Conservation (phyloP, 768 basidiomycete genomes). For the Serendipita sp. region DNA sequence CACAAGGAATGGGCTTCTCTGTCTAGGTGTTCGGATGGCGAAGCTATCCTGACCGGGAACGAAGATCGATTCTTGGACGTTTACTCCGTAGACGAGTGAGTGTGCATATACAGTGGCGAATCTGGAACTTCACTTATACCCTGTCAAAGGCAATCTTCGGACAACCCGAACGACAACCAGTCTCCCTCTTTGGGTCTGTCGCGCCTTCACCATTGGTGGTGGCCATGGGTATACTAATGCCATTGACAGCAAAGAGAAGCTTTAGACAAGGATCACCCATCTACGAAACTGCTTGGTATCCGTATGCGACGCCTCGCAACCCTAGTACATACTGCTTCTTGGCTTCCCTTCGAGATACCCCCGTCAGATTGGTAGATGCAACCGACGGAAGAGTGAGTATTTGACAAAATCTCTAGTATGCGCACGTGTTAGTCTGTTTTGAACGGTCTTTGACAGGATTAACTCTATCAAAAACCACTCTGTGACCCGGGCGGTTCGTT, state of each 20-base stretch:
- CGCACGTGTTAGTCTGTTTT: neutral
- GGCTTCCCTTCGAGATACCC: conserved; percentile 67
- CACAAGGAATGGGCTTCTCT: too few species aligned
- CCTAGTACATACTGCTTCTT: conserved; percentile 67
- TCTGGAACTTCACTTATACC: too few species aligned
- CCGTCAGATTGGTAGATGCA: conserved; percentile 74
- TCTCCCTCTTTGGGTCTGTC: neutral
- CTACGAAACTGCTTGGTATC: conserved; percentile 75
- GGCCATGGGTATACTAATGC: neutral
- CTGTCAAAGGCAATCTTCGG: neutral
- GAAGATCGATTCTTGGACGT: too few species aligned
- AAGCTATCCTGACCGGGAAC: too few species aligned
- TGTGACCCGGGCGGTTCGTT: neutral
- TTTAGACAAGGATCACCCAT: conserved; percentile 29
- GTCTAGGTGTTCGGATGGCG: too few species aligned
- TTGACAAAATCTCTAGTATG: conserved; percentile 12
- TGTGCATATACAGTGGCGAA: too few species aligned
- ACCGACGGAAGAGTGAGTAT: conserved; percentile 46
- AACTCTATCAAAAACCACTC: too few species aligned
- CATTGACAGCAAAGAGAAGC: neutral
- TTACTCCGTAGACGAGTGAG: too few species aligned
- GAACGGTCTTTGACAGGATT: neutral
- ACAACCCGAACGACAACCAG: neutral
- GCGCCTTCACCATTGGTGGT: neutral
- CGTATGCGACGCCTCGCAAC: conserved; percentile 42